Base-by-base conservation (phyloP, 1,284 basidiomycete species). In the Cutaneotrichosporon daszewskae region DNA sequence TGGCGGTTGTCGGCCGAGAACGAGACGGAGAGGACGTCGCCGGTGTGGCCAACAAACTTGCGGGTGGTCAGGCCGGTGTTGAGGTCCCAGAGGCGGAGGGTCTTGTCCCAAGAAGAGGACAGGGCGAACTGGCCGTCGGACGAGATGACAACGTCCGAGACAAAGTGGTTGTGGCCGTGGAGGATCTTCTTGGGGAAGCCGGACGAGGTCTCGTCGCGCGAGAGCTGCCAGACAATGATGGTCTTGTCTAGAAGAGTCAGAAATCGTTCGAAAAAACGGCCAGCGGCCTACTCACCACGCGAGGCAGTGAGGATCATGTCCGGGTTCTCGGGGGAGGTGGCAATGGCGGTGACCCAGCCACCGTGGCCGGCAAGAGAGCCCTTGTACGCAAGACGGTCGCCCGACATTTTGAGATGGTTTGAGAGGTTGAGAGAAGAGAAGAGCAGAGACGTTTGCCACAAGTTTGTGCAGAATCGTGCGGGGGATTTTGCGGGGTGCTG, bases 71-170 rank as follows among this genome's bases (percentile, higher is more conserved):
- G 73, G 54, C 92, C 92, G 40, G 85, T 92, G 82, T 94, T 95
- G 50, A 96, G 80, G 74, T 96, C 95, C 95, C 95, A 98, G 54
- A 99, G 84, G 69, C 95, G 88, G 64, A 99, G 87, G 43, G 95
- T 97, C 79, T 98, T 94, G 78, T 99, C 95, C 95, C 95, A 99
- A 40, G 94, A 98, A 38, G 95, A 87, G 53, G 95, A 98, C 53
- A 99, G 86, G 43, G 95, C 95, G 73, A 98, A 98, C 77, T 98
- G 94, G 69, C 94, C 94, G 74, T 98, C 94, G 55, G 91, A 96
- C 52, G 90, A 94, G 73, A 95, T 89, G 67, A 95, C 92, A 61
- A 98, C 88, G 74, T 99, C 95, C 43, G 95, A 98, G 55, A 99
- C 95, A 71, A 99, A 99, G 80, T 97, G 92, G 79, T 97, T 97